Conservation (phyloP, 495 filamentous ascomycete species). For the Talaromyces thailandensis region DNA sequence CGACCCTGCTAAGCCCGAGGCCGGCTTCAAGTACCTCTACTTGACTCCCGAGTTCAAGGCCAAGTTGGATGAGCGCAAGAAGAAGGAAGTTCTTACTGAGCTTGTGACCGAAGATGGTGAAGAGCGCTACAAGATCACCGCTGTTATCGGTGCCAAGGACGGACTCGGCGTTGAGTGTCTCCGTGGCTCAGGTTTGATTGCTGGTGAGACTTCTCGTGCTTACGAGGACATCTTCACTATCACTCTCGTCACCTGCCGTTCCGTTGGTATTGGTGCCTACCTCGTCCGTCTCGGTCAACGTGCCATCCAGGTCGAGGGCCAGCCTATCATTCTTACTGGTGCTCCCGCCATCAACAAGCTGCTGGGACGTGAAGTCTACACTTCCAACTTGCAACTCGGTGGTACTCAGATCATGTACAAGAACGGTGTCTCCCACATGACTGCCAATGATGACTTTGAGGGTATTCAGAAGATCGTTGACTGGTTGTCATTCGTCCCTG, state of each 20-base stretch:
- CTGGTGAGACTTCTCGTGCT: constrained; percentile 90
- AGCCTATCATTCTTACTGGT: constrained; percentile 98
- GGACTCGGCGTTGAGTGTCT: constrained; percentile 97
- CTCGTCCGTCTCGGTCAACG: constrained; percentile 95
- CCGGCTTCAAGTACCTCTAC: constrained; percentile 98
- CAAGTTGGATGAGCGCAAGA: constrained; percentile 75
- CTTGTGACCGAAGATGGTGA: constrained; percentile 77
- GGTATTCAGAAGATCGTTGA: constrained; percentile 97
- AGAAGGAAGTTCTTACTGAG: constrained; percentile 82
- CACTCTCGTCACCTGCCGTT: constrained; percentile 94
- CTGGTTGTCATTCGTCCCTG: constrained; percentile 94
- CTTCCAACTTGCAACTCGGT: constrained; percentile 96
- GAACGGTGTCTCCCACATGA: constrained; percentile 99
- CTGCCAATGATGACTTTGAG: constrained; percentile 93
- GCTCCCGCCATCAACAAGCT: constrained; percentile 97
- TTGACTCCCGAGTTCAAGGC: constrained; percentile 79
- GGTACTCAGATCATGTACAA: constrained; percentile 99
- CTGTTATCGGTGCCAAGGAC: constrained; percentile 89
- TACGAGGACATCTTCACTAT: constrained; percentile 99
- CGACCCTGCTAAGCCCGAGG: constrained; percentile 69
- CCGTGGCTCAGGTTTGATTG: constrained; percentile 94
- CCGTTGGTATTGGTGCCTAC: constrained; percentile 97
- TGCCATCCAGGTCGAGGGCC: constrained; percentile 97
- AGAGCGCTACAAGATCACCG: constrained; percentile 87
- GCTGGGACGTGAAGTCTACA: constrained; percentile 95